Base-by-base conservation (phyloP, 345 rosid species). In the Geranium rotundifolium region DNA sequence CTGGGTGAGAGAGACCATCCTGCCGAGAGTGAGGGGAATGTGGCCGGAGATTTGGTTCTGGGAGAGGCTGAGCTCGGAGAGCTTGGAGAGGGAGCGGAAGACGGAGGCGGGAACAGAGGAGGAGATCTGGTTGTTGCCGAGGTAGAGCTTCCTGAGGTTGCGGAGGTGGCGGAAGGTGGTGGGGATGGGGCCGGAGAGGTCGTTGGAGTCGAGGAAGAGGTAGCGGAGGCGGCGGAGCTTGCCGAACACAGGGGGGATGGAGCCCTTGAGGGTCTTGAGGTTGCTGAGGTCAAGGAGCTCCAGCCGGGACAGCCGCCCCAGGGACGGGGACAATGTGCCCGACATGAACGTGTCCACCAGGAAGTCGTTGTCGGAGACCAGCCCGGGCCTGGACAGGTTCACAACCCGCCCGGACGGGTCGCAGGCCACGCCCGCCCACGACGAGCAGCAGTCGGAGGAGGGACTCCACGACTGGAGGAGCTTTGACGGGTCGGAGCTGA, bases 351-450 rank as follows among this genome's bases (percentile, higher is more conserved):
- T 80, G 31, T 80, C 82, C 12, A 67, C 27, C 5, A 71, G 56
- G 75, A 76, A 64, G 58, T 71, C 83, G 14, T 20, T 16, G 29
- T 63, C 79, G 0, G 76, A 50, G 56, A 66, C 52, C 17, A 75
- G 71, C 34, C 84, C 87, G 0, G 82, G 64, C 19, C 79, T 75
- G 2, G 82, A 67, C 54, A 85, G 57, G 59, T 79, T 79, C 60
- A 82, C 76, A 1, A 82, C 84, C 14, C 87, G 63, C 18, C 83
- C 77, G 1, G 65, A 71, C 64, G 59, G 63, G 57, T 74, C 78
- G 31, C 90, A 85, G 0, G 70, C 37, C 5, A 85, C 68, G 9
- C 87, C 90, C 1, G 75, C 76, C 87, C 90, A 81, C 6, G 82
- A 9, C 5, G 60, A 34, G 81, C 87, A 81, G 77, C 90, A 85